Evolutionary conservation across 495 filamentous ascomycete species (phyloP).

Genomic region (Annulohypoxylon bovei): DNA sequence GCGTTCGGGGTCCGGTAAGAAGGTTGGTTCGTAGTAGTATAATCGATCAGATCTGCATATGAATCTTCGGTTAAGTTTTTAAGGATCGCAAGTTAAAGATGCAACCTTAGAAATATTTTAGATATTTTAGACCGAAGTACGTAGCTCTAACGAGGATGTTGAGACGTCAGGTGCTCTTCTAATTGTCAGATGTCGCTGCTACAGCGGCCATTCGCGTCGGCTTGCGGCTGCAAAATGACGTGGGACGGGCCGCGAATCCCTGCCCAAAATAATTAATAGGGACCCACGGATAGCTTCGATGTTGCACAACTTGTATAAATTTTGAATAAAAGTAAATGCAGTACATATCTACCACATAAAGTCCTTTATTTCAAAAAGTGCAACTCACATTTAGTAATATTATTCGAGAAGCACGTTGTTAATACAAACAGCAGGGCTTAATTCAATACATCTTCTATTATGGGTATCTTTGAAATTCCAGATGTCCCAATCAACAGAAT

Average conservation of each 20-base stretch:
- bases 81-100: slow-evolving; percentile 11
- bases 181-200: slow-evolving; percentile 27
- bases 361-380: background rate
- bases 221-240: slow-evolving; percentile 45
- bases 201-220: slow-evolving; percentile 31
- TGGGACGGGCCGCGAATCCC: slow-evolving; percentile 34
- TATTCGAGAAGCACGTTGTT: background rate
- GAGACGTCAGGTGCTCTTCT: slow-evolving; percentile 25
- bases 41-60: slow-evolving; percentile 3
- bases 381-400: background rate
- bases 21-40: slow-evolving; percentile 2
- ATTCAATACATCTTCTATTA: slow-evolving; percentile 20
- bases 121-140: slow-evolving; percentile 3
- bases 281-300: background rate
- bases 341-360: background rate
- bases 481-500: slow-evolving; percentile 8
- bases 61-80: background rate
- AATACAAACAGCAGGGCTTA: background rate
- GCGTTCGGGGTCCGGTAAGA: background rate
- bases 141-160: slow-evolving; percentile 7
- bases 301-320: slow-evolving; percentile 8
- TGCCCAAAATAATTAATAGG: slow-evolving; percentile 14
- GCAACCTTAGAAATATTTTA: background rate
- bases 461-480: slow-evolving; percentile 22
- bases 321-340: background rate